Conservation (phyloP, 78 protist genomes). For the Dictyostelium firmibasis region DNA sequence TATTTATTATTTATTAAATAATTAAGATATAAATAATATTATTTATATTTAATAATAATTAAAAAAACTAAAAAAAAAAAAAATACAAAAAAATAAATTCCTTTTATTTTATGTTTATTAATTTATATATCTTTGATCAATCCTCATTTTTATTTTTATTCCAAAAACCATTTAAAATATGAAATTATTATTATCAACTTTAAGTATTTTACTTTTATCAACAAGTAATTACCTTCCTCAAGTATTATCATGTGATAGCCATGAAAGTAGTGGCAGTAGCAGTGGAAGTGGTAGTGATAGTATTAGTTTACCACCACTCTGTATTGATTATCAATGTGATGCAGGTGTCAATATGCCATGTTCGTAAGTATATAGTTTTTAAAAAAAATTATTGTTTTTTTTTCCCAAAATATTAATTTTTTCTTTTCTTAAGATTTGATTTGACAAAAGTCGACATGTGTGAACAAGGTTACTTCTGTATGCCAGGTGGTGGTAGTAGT, state of each 20-base stretch:
- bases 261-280: background rate
- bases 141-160: background rate
- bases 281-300: background rate
- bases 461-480: slow-evolving; percentile 1
- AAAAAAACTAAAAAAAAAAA: background rate
- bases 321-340: slow-evolving; percentile 12
- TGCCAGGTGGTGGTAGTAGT: background rate
- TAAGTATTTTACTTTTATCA: slow-evolving; percentile 8
- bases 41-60: background rate
- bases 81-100: background rate
- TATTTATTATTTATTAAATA: no score
- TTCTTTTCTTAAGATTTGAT: background rate
- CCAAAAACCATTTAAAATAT: background rate
- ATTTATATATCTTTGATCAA: background rate
- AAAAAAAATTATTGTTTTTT: background rate
- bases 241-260: background rate
- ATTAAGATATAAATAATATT: background rate
- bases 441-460: background rate
- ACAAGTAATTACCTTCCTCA: background rate
- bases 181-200: slow-evolving; percentile 4
- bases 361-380: background rate
- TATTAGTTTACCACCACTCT: background rate
- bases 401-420: background rate
- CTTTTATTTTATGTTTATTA: background rate
- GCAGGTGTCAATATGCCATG: background rate